Evolutionary conservation across 2,329 filamentous ascomycete species (phyloP).

Genomic region (Rhexocercosporidium sp.): DNA sequence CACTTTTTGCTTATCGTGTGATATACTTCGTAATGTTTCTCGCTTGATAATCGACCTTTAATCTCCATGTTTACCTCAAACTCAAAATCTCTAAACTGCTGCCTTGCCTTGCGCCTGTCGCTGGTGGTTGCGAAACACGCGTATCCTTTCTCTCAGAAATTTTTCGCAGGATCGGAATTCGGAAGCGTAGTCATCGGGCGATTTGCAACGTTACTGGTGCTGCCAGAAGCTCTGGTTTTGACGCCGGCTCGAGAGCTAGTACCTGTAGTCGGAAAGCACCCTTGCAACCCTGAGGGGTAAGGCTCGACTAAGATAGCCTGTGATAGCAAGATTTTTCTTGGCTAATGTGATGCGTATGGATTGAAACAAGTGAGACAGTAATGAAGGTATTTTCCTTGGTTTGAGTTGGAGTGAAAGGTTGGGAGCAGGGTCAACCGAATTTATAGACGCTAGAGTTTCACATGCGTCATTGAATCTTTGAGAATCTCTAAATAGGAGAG

Average conservation of each 20-base stretch:
- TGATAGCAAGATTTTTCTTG: constrained; percentile 7
- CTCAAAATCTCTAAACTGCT: background rate
- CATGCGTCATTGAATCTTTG: background rate
- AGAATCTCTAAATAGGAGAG: background rate
- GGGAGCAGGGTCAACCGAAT: background rate
- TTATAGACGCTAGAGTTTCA: background rate
- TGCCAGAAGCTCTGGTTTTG: constrained; percentile 2
- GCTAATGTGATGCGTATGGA: background rate
- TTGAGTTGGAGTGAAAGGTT: background rate
- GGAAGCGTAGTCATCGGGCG: background rate
- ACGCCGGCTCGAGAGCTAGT: background rate
- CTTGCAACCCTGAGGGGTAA: background rate
- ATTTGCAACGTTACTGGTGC: constrained; percentile 6
- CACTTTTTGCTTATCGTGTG: background rate
- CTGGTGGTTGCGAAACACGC: background rate
- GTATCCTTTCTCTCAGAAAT: background rate
- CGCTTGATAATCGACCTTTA: background rate
- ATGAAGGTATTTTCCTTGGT: background rate
- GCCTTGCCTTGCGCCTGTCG: background rate
- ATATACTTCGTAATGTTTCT: background rate
- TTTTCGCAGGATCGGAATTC: background rate
- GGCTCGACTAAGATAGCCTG: constrained; percentile 1
- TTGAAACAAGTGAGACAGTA: background rate
- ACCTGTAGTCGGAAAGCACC: background rate
- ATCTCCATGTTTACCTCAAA: background rate